phyloP scores from a whole-genome alignment of 306 rosid genomes.

The Begonia fuchsioides region DNA sequence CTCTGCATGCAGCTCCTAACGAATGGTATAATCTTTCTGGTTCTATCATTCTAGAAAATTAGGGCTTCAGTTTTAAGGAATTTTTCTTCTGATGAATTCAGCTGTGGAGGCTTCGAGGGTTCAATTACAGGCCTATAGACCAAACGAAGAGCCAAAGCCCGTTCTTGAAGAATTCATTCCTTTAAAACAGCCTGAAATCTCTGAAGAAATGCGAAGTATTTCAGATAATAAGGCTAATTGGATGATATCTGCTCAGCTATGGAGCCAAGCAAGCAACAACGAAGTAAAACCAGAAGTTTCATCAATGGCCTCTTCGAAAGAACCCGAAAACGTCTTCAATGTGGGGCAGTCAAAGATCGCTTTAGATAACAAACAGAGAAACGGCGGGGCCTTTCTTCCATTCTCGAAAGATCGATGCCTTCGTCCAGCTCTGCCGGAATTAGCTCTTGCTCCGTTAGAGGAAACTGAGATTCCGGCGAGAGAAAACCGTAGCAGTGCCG shows the following conservation, averaged over 20 bases:
- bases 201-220: constrained; percentile 32
- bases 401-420: constrained; percentile 57
- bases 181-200: constrained; percentile 49
- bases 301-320: constrained; percentile 26
- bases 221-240: constrained; percentile 76
- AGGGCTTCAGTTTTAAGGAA: not conserved
- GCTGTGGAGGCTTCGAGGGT: constrained; percentile 86
- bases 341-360: constrained; percentile 39
- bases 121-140: constrained; percentile 50
- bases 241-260: constrained; percentile 93
- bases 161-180: constrained; percentile 94
- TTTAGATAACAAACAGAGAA: constrained; percentile 42
- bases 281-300: constrained; percentile 25
- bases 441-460: constrained; percentile 39
- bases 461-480: constrained; percentile 10
- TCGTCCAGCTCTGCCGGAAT: constrained; percentile 40
- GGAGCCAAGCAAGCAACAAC: constrained; percentile 71
- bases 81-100: constrained; percentile 5
- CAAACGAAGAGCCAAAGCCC: constrained; percentile 42
- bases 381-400: constrained; percentile 86
- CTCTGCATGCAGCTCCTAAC: constrained; percentile 99
- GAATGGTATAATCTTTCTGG: constrained; percentile 32
- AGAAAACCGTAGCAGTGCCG: constrained; percentile 12
- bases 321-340: constrained; percentile 34
- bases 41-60: not conserved